These are phyloP conservation scores for Cryptosporidium meleagridis DNA, from an alignment of 169 alveolate species.

Conservation along the genomic window DNA sequence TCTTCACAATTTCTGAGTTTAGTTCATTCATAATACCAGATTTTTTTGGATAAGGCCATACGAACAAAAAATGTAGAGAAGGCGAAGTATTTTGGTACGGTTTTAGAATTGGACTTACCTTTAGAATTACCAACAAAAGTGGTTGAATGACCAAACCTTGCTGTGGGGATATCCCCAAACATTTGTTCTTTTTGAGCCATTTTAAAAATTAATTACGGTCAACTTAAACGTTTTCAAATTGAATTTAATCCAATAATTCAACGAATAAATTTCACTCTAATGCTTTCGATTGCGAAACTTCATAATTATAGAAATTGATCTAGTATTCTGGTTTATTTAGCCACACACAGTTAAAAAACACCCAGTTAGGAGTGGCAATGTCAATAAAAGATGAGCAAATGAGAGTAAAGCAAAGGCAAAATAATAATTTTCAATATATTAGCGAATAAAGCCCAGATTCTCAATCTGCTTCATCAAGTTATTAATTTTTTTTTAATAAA, in stretches of 20 bases:
- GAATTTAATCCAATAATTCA: conserved; percentile 3
- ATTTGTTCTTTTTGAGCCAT: conserved; percentile 74
- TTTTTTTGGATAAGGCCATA: no score
- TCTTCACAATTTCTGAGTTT: no score
- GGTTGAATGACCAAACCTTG: conserved; percentile 98
- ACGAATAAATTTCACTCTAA: neutral
- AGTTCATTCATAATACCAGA: neutral
- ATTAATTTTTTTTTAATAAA: neutral
- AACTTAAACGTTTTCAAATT: neutral
- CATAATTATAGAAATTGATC: neutral
- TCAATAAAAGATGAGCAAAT: neutral
- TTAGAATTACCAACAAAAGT: conserved; percentile 91
- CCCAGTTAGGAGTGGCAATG: neutral
- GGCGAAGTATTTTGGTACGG: neutral
- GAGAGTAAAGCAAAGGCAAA: neutral
- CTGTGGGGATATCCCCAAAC: conserved; percentile 93
- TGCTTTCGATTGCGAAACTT: neutral
- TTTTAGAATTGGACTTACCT: conserved; percentile 42
- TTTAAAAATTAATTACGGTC: neutral
- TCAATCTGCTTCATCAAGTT: neutral
- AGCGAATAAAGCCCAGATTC: neutral
- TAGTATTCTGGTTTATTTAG: neutral
- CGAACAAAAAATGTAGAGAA: neutral
- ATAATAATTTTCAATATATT: neutral
- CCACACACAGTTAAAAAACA: neutral